phyloP scores from a whole-genome alignment of 169 alveolate species.

The Miamiensis avidus region DNA sequence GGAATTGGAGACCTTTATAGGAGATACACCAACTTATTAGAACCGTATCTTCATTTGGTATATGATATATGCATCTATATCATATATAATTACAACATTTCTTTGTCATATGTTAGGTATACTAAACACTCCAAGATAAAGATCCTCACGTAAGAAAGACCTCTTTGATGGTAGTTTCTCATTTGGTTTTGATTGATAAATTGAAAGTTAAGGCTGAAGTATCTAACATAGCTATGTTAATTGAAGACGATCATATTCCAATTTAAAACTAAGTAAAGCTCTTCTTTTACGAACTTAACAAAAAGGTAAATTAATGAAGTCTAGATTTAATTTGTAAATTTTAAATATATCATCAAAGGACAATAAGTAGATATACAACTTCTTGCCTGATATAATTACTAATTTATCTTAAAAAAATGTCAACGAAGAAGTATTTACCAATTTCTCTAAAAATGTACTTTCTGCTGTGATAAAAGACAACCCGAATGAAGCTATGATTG shows the following conservation, averaged over 20 bases:
- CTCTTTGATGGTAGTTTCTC: slow-evolving; percentile 73
- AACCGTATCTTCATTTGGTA: slow-evolving; percentile 44
- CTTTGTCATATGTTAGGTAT: neutral
- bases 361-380: slow-evolving; percentile 65
- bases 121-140: slow-evolving; percentile 53
- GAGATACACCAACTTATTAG: slow-evolving; percentile 69
- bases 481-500: slow-evolving; percentile 61
- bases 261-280: slow-evolving; percentile 66
- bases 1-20: slow-evolving; percentile 73
- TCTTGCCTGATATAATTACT: slow-evolving; percentile 72
- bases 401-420: slow-evolving; percentile 55
- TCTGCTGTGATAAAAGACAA: slow-evolving; percentile 68
- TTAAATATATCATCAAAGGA: slow-evolving; percentile 26
- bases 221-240: slow-evolving; percentile 68
- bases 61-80: too few relatives aligned
- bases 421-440: slow-evolving; percentile 52
- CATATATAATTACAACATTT: too few relatives aligned
- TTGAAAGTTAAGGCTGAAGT: slow-evolving; percentile 74
- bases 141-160: slow-evolving; percentile 59
- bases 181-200: slow-evolving; percentile 76
- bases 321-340: too few relatives aligned
- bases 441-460: slow-evolving; percentile 61
- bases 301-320: slow-evolving; percentile 22
- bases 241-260: slow-evolving; percentile 55
- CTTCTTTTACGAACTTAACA: slow-evolving; percentile 69